Evolutionary conservation across 2,329 filamentous ascomycete genomes (phyloP), one percentile per base, ranked within the genome.

Genomic region (Apiospora kogelbergensis): DNA sequence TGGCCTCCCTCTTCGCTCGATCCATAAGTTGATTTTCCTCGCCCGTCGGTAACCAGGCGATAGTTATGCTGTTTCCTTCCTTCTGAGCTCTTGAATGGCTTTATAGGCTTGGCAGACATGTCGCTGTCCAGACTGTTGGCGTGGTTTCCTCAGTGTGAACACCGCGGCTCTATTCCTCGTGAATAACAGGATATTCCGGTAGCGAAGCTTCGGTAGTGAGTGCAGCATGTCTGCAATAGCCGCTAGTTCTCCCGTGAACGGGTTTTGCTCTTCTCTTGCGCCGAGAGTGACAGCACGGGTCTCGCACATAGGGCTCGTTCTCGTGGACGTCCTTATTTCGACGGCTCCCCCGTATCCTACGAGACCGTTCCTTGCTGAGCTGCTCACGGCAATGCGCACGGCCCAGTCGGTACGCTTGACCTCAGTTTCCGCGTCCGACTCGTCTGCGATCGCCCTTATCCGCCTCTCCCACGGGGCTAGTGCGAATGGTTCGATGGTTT

Each of bases 401-500:
- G 67, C 42, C 57, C 40, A 68, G 22, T 41, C 5, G 13, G 17
- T 17, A 11, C 13, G 13, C 11, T 37, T 42, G 24, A 6, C 48
- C n/a, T n/a, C n/a, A n/a, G n/a, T n/a, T n/a, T 9, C 37, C 37
- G 33, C n/a, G 15, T 20, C 26, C 6, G 30, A 5, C 11, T 40
- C 60, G 20, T 68, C 68, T 22, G 63, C 40, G 15, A 37, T 60
- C 45, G 45, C 22, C 33, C 33, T 41, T 26, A n/a, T 33, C n/a
- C 60, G 60, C 3, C 37, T 41, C 13, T 3, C 60, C 30, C n/a
- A 64, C 6, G 60, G 69, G 13, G 63, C 60, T 33, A 71, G 42
- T 41, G 65, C 48, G 63, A 66, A 69, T 24, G 68, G 45, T 20
- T 42, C 33, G 15, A 71, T 69, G 2, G 67, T 69, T 46, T 71